Evolutionary conservation across 2,329 filamentous ascomycete genomes (phyloP).

Genomic region (Aspergillus ochraceoroseus): DNA sequence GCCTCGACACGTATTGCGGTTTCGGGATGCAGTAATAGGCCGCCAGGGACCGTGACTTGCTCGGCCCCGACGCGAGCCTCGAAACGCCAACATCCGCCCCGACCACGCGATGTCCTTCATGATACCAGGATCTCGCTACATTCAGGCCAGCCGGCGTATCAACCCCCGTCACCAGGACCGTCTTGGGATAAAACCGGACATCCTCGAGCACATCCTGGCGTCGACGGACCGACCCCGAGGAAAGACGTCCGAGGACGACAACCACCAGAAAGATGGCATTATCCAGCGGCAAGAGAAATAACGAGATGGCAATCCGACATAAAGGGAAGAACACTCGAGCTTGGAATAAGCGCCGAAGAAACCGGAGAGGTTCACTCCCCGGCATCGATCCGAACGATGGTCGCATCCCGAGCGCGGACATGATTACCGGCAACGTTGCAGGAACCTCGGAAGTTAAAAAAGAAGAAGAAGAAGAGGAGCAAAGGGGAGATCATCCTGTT

Average conservation of each 20-base stretch:
- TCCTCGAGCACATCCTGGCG: slow-evolving; percentile 27
- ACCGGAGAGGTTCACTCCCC: slow-evolving; percentile 11
- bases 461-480: too few species aligned
- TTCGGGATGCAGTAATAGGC: slow-evolving; percentile 51
- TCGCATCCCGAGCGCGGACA: slow-evolving; percentile 22
- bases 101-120: slow-evolving; percentile 63
- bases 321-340: slow-evolving; percentile 23
- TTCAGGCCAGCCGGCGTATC: slow-evolving; percentile 66
- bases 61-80: slow-evolving; percentile 49
- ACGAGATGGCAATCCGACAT: slow-evolving; percentile 25
- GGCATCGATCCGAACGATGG: slow-evolving; percentile 14
- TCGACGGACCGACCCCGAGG: slow-evolving; percentile 22
- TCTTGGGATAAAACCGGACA: slow-evolving; percentile 46
- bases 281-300: slow-evolving; percentile 47
- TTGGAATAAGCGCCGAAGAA: slow-evolving; percentile 13
- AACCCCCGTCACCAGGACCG: slow-evolving; percentile 66
- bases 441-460: not conserved
- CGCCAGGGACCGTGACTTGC: slow-evolving; percentile 55
- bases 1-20: slow-evolving; percentile 51
- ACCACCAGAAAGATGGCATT: slow-evolving; percentile 43
- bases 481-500: too few species aligned
- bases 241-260: slow-evolving; percentile 30
- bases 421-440: slow-evolving; percentile 10
- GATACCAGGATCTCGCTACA: slow-evolving; percentile 61
- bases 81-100: slow-evolving; percentile 60